Percentiles rank a stretch among this genome's conserved stretches.
Conservation (phyloP, 2,329 filamentous ascomycete species). For the Tetracladium maxilliforme region DNA sequence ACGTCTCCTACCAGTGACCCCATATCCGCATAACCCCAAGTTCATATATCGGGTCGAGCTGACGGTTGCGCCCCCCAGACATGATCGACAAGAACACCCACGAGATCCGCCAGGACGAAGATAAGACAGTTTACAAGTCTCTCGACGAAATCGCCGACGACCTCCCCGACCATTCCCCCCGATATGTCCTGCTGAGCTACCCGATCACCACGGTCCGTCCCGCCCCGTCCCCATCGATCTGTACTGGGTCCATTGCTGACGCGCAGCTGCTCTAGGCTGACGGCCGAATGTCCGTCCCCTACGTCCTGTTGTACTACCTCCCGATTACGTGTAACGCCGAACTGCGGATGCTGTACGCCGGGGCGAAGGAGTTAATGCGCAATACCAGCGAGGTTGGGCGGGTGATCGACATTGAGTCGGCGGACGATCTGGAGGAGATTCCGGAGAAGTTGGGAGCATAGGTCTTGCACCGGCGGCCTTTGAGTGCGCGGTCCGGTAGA, state of each 20-base stretch:
- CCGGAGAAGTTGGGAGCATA: constrained; percentile 41
- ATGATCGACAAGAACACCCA: constrained; percentile 81
- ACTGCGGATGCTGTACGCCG: constrained; percentile 84
- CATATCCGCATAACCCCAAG: constrained; percentile 2
- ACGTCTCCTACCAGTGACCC: too few relatives aligned
- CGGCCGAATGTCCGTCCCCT: constrained; percentile 77
- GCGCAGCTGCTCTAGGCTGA: constrained; percentile 42
- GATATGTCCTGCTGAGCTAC: constrained; percentile 83
- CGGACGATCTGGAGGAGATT: constrained; percentile 72
- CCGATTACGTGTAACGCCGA: constrained; percentile 82
- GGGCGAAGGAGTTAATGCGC: constrained; percentile 90
- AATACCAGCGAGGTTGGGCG: constrained; percentile 82
- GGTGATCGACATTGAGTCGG: constrained; percentile 70
- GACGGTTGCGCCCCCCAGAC: constrained; percentile 34
- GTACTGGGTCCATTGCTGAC: too few relatives aligned
- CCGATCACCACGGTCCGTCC: constrained; percentile 64
- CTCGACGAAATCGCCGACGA: constrained; percentile 75
- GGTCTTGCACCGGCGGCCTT: too few relatives aligned
- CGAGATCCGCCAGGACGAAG: constrained; percentile 76
- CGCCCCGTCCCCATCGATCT: background rate
- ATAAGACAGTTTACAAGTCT: constrained; percentile 62
- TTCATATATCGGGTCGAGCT: constrained; percentile 1
- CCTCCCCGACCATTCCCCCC: constrained; percentile 79
- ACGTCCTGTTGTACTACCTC: constrained; percentile 89
- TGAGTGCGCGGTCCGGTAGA: background rate